These are phyloP conservation scores for Phytopythium sindhum DNA, from an alignment of 352 stramenopile genomes.

Conservation along the genomic window DNA sequence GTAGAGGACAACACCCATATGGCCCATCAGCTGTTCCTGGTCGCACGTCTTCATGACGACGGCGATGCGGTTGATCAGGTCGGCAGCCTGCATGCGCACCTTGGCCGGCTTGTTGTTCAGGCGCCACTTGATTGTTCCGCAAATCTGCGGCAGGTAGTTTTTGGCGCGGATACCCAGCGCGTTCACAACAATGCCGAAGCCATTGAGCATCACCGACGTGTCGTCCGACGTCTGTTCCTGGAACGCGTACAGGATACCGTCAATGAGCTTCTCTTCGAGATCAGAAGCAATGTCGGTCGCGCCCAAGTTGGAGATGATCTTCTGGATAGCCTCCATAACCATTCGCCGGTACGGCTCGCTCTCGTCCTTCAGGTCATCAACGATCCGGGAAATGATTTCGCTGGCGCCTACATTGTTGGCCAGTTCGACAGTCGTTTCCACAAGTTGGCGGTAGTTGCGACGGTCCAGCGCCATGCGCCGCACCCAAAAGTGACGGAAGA, in stretches of 20 bases:
- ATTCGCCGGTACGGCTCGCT: constrained; percentile 98
- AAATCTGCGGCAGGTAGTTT: constrained; percentile 99
- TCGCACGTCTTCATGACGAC: constrained; percentile 98
- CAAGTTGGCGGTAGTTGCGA: constrained; percentile 97
- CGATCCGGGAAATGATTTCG: constrained; percentile 97
- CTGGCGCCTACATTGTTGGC: constrained; percentile 99
- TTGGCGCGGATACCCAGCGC: constrained; percentile 96
- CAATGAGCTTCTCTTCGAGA: constrained; percentile 99
- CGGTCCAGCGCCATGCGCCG: constrained; percentile 97
- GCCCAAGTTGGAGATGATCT: constrained; percentile 97
- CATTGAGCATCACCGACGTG: constrained; percentile 95
- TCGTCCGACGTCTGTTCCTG: constrained; percentile 96
- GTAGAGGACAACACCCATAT: constrained; percentile 99
- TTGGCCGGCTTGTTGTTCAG: constrained; percentile 99
- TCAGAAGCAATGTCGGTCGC: constrained; percentile 95
- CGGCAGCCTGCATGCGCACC: constrained; percentile 98
- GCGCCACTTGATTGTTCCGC: constrained; percentile 98
- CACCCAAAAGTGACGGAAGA: constrained; percentile 99
- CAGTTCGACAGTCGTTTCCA: constrained; percentile 98
- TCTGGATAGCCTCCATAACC: constrained; percentile 99
- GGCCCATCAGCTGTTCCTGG: constrained; percentile 98
- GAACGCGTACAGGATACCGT: constrained; percentile 99
- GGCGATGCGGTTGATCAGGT: constrained; percentile 98
- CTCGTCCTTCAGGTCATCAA: constrained; percentile 99
- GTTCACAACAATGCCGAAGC: constrained; percentile 98